A percentile compares a stretch with the other conserved stretches of the same genome.
These are phyloP conservation scores for Verticillium tricorpus DNA, from an alignment of 2,329 filamentous ascomycete species.

Conservation along the genomic window DNA sequence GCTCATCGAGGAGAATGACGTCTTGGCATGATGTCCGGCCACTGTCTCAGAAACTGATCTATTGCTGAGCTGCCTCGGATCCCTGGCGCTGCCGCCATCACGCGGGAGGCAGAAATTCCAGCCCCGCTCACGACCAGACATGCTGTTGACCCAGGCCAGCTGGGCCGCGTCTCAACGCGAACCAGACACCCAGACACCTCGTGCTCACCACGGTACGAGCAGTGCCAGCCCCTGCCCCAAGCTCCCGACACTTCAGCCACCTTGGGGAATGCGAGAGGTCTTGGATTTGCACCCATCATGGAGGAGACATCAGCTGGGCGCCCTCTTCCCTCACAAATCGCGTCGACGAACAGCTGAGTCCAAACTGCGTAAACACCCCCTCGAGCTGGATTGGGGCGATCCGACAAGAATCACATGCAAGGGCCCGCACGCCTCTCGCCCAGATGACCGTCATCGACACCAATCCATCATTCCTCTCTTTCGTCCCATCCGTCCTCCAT, in stretches of 20 bases:
- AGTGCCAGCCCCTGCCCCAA: neutral
- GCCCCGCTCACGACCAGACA: neutral
- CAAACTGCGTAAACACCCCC: too few species aligned
- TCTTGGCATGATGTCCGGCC: too few species aligned
- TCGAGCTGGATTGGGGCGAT: too few species aligned
- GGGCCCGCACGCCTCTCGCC: too few species aligned
- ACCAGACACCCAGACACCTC: neutral
- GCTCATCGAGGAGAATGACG: too few species aligned
- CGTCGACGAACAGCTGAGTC: neutral
- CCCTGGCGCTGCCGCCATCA: neutral
- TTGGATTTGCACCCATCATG: too few species aligned
- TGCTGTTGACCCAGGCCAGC: neutral
- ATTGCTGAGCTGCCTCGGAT: neutral
- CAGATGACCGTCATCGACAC: neutral
- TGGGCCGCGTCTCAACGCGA: neutral
- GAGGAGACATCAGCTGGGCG: too few species aligned
- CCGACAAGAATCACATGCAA: too few species aligned
- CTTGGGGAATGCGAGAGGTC: neutral
- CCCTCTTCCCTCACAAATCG: too few species aligned
- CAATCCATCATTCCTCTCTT: neutral
- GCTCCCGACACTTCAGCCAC: too few species aligned
- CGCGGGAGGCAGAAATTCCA: neutral
- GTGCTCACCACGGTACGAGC: neutral
- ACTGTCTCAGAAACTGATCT: too few species aligned
- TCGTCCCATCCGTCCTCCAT: neutral